Percentiles rank a stretch among this genome's conserved stretches.
Evolutionary conservation across 345 rosid species (phyloP).

Genomic region (Firmiana major): DNA sequence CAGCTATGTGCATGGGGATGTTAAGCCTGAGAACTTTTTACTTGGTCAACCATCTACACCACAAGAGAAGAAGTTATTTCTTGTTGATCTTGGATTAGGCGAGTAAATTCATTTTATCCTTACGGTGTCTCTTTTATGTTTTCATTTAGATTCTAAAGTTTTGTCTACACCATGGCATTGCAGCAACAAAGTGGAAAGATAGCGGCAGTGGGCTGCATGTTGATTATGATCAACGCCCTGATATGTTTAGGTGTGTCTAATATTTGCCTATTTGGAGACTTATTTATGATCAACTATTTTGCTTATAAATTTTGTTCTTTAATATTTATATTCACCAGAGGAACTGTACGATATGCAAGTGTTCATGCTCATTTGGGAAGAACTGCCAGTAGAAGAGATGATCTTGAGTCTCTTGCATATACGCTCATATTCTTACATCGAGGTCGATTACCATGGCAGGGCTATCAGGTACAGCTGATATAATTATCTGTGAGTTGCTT

Average conservation of each 20-base stretch:
- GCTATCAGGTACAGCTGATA: conserved; percentile 66
- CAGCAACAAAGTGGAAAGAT: conserved; percentile 97
- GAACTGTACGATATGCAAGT: conserved; percentile 97
- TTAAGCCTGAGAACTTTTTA: conserved; percentile 92
- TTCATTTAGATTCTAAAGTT: conserved; percentile 19
- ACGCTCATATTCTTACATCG: conserved; percentile 87
- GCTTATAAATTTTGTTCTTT: conserved; percentile 4
- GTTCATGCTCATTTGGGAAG: conserved; percentile 98
- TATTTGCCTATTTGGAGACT: conserved; percentile 12
- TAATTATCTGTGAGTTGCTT: conserved; percentile 7
- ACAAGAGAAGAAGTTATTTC: conserved; percentile 83
- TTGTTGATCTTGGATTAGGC: conserved; percentile 95
- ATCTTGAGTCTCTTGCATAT: conserved; percentile 96
- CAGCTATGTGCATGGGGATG: conserved; percentile 98
- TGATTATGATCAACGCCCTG: conserved; percentile 98
- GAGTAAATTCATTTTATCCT: conserved; percentile 15
- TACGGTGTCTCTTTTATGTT: not conserved
- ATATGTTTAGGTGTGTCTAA: conserved; percentile 74
- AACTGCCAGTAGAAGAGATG: conserved; percentile 97
- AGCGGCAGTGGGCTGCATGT: conserved; percentile 72
- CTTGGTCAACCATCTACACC: conserved; percentile 90
- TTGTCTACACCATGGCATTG: conserved; percentile 15
- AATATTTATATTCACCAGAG: conserved; percentile 42
- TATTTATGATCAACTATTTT: not conserved
- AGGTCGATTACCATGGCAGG: conserved; percentile 99